A percentile compares a stretch with the other conserved stretches of the same genome.
Evolutionary conservation across 192 early-diverging fungal genomes (phyloP).

Genomic region (Podila clonocystis): DNA sequence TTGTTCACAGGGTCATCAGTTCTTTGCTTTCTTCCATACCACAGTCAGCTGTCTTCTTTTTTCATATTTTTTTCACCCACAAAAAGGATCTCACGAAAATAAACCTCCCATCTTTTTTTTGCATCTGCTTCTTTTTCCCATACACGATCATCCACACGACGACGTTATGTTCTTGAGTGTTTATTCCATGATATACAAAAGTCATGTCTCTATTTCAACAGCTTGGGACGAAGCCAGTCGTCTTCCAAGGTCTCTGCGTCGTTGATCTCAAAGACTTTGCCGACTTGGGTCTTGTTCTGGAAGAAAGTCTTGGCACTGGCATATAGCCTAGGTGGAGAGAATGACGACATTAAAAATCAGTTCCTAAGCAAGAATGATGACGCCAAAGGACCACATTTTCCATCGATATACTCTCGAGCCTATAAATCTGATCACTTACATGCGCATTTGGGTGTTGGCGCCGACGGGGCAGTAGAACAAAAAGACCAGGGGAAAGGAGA

Average conservation of each 20-base stretch:
- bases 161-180: too few species aligned
- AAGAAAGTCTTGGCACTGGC: slow-evolving; percentile 73
- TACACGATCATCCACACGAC: too few species aligned
- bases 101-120: too few species aligned
- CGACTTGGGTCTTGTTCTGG: slow-evolving; percentile 66
- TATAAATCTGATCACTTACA: slow-evolving; percentile 45
- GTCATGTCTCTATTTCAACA: slow-evolving; percentile 37
- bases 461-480: slow-evolving; percentile 69
- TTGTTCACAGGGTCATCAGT: too few species aligned
- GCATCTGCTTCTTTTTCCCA: too few species aligned
- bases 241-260: slow-evolving; percentile 75
- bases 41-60: too few species aligned
- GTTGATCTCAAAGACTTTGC: slow-evolving; percentile 77
- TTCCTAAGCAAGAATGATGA: not conserved
- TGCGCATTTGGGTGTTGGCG: slow-evolving; percentile 54
- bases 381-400: too few species aligned
- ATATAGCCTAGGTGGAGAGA: slow-evolving; percentile 50
- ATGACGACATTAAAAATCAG: not conserved
- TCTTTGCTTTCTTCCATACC: too few species aligned
- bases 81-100: too few species aligned
- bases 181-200: too few species aligned
- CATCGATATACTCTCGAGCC: too few species aligned
- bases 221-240: slow-evolving; percentile 68
- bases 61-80: too few species aligned
- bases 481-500: slow-evolving; percentile 79